Base-by-base conservation (phyloP, 1,284 basidiomycete genomes). In the Athelia sp. region DNA sequence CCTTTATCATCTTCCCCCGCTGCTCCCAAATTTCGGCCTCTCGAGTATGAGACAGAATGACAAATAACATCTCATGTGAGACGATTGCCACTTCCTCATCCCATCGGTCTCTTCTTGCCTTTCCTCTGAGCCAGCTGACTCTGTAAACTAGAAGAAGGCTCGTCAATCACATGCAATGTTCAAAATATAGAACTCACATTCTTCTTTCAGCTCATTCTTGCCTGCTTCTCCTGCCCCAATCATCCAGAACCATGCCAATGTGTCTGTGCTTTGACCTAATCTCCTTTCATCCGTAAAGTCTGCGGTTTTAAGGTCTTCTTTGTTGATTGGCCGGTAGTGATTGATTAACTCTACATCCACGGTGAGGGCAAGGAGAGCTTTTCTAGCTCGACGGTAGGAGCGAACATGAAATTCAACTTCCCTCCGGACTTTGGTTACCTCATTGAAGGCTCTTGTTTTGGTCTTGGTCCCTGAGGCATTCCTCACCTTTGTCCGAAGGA, bases 11-110 rank as follows among this genome's bases (percentile, higher is more conserved):
- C 4, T 23, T 21, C 4, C 8, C 24, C 43, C 43, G 4, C 10
- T 44, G 10, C 11, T 34, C 26, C 36, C 54, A 58, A 31, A 38
- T 11, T 15, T 46, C 2, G 26, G 45, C 29, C 9, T 49, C 38
- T 34, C 52, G 14, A n/a, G 42, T 35, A 35, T 58, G 57, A 43
- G 36, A 57, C 2, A 46, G 18, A 2, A 31, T 47, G 4, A 43
- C 52, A 46, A 56, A 57, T 44, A 21, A 24, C 56, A 57, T 57
- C 21, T 57, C 50, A 32, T 57, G 17, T 10, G 36, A 43, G 0
- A 57, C 54, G 24, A 58, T 36, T 2, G 43, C n/a, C 18, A 58
- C 1, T 11, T 57, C 49, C 14, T 58, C 49, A 1, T 4, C 35
- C 49, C 49, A 56, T 17, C 26, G 35, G 19, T 48, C 31, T 35